These are phyloP conservation scores for Annulohypoxylon truncatum DNA, from an alignment of 2,329 filamentous ascomycete genomes.

Conservation along the genomic window DNA sequence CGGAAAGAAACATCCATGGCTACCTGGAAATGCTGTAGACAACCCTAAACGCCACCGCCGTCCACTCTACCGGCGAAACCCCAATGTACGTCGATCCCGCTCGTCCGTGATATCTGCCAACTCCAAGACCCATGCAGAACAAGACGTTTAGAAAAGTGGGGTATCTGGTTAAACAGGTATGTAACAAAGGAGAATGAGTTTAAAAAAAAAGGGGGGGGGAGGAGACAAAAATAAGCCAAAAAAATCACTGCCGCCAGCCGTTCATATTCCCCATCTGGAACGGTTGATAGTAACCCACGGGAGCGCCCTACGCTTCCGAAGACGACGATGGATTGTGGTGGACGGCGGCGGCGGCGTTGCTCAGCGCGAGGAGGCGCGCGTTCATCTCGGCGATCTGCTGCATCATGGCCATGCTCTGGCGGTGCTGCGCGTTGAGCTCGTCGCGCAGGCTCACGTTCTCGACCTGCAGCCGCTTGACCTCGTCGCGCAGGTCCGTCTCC, in stretches of 20 bases:
- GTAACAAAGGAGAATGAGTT: background rate
- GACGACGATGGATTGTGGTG: background rate
- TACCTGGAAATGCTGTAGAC: background rate
- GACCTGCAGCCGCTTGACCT: conserved; percentile 73
- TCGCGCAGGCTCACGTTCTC: conserved; percentile 71
- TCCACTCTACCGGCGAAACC: background rate
- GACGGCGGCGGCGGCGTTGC: background rate
- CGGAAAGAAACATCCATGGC: background rate
- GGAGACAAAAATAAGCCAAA: background rate
- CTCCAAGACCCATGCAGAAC: conserved; percentile 7
- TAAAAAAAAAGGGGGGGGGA: background rate
- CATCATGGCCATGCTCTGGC: conserved; percentile 51
- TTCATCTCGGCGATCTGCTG: conserved; percentile 14
- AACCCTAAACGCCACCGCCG: background rate
- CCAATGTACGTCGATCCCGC: background rate
- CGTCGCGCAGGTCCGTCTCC: conserved; percentile 67
- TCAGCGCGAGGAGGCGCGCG: background rate
- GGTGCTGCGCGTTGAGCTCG: conserved; percentile 61
- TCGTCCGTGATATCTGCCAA: background rate
- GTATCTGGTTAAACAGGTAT: conserved; percentile 4
- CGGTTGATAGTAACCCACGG: background rate
- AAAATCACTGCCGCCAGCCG: background rate
- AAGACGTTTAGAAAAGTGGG: conserved; percentile 16
- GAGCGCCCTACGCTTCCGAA: conserved; percentile 3
- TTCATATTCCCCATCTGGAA: background rate